These are phyloP conservation scores for Myriosclerotinia duriaeana DNA, from an alignment of 2,329 filamentous ascomycete genomes.

Conservation along the genomic window DNA sequence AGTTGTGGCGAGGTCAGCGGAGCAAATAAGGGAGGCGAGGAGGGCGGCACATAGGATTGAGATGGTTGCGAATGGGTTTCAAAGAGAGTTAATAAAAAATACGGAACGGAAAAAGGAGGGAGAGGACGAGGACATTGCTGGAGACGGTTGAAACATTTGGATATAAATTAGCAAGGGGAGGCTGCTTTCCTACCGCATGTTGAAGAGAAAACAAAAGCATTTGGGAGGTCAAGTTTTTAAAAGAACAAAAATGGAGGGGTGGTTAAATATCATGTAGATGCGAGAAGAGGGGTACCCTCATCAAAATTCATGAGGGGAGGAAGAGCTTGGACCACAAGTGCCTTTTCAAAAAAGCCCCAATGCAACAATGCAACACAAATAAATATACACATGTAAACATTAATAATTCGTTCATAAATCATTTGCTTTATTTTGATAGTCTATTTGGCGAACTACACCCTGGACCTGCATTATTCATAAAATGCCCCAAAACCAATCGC, in stretches of 20 bases:
- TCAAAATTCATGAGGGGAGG: neutral
- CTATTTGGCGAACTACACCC: conserved; percentile 21
- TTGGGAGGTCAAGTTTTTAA: conserved; percentile 7
- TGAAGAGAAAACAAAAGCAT: conserved; percentile 2
- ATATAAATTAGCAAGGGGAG: conserved; percentile 8
- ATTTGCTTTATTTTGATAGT: conserved; percentile 24
- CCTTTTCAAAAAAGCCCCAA: conserved; percentile 6
- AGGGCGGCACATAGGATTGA: conserved; percentile 55
- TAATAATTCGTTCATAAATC: conserved; percentile 17
- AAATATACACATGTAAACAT: conserved; percentile 6
- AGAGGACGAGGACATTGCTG: conserved; percentile 4
- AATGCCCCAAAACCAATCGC: conserved; percentile 12
- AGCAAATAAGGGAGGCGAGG: conserved; percentile 52
- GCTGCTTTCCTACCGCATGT: conserved; percentile 11
- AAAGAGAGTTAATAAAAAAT: conserved; percentile 50
- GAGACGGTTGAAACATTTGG: conserved; percentile 16
- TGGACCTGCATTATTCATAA: conserved; percentile 20
- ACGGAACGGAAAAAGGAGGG: neutral
- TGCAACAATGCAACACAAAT: no score
- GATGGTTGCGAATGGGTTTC: conserved; percentile 54
- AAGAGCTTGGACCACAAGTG: conserved; percentile 13
- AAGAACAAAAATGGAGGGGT: conserved; percentile 4
- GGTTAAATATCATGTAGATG: conserved; percentile 15
- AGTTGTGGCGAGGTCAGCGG: conserved; percentile 52
- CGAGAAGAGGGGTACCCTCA: conserved; percentile 5